These are phyloP conservation scores for Coprinopsis cinerea DNA, from an alignment of 768 basidiomycete species.

Conservation along the genomic window DNA sequence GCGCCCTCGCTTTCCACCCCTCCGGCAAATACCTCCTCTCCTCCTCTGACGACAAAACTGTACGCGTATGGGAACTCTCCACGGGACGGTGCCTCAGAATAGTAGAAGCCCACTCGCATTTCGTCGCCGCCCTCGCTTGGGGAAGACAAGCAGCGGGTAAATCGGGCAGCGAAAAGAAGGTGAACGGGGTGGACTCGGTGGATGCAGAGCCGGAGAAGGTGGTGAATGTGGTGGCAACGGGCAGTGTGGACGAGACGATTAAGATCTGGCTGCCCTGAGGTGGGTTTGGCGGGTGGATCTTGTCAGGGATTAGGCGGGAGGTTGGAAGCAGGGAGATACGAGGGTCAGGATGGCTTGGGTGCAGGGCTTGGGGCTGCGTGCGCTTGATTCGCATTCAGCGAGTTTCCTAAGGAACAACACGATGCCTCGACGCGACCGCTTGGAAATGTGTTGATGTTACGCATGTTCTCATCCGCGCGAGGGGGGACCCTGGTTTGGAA, in stretches of 20 bases:
- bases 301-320: too few relatives aligned
- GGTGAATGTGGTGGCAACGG: slow-evolving; percentile 65
- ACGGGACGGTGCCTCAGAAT: slow-evolving; percentile 84
- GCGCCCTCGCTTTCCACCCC: slow-evolving; percentile 85
- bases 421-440: too few relatives aligned
- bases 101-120: slow-evolving; percentile 82
- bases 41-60: slow-evolving; percentile 87
- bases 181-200: slow-evolving; percentile 27
- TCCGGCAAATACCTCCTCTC: slow-evolving; percentile 87
- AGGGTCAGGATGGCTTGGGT: too few relatives aligned
- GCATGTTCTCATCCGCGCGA: too few relatives aligned
- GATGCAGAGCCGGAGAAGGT: slow-evolving; percentile 47
- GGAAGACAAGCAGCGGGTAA: slow-evolving; percentile 51
- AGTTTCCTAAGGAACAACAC: too few relatives aligned
- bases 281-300: too few relatives aligned
- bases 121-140: slow-evolving; percentile 80
- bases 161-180: slow-evolving; percentile 26
- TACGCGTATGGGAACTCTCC: slow-evolving; percentile 84
- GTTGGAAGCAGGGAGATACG: too few relatives aligned
- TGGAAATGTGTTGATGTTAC: too few relatives aligned
- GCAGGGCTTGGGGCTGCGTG: too few relatives aligned
- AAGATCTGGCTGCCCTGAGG: slow-evolving; percentile 59
- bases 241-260: slow-evolving; percentile 62
- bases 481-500: too few relatives aligned
- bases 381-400: too few relatives aligned